Evolutionary conservation across 2,329 filamentous ascomycete genomes (phyloP).

Genomic region (Cercospora sp.): DNA sequence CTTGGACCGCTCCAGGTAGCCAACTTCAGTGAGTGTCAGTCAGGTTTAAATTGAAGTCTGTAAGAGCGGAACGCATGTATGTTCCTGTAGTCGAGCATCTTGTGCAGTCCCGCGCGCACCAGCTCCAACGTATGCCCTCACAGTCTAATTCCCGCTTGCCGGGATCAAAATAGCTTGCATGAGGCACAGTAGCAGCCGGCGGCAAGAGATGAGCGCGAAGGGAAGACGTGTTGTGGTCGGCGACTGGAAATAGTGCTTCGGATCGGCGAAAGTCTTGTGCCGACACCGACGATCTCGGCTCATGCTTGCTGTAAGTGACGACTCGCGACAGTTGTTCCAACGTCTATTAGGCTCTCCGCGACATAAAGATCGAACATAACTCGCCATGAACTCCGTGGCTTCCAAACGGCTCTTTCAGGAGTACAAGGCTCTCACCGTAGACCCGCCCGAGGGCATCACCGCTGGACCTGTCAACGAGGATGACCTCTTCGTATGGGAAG

Average conservation of each 20-base stretch:
- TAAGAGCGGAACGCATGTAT: not conserved
- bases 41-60: not conserved
- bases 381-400: slow-evolving; percentile 49
- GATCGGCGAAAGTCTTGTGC: not conserved
- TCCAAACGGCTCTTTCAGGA: slow-evolving; percentile 87
- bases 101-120: not conserved
- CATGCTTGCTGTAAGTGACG: not conserved
- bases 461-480: slow-evolving; percentile 92
- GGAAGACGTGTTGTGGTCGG: not conserved
- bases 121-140: too few relatives aligned
- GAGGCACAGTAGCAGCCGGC: not conserved
- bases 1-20: not conserved
- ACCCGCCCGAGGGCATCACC: slow-evolving; percentile 95
- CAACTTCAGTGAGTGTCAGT: too few relatives aligned
- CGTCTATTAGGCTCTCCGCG: too few relatives aligned
- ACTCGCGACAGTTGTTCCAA: not conserved
- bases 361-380: not conserved
- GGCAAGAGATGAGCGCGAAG: not conserved
- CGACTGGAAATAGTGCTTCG: not conserved
- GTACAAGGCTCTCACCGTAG: slow-evolving; percentile 90
- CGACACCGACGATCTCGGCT: not conserved
- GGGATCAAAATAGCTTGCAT: not conserved
- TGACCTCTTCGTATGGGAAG: slow-evolving; percentile 95
- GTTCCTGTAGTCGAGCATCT: not conserved
- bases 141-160: too few relatives aligned